Base-by-base conservation (phyloP, 164 flowering plant genomes). In the Hamamelis virginiana region DNA sequence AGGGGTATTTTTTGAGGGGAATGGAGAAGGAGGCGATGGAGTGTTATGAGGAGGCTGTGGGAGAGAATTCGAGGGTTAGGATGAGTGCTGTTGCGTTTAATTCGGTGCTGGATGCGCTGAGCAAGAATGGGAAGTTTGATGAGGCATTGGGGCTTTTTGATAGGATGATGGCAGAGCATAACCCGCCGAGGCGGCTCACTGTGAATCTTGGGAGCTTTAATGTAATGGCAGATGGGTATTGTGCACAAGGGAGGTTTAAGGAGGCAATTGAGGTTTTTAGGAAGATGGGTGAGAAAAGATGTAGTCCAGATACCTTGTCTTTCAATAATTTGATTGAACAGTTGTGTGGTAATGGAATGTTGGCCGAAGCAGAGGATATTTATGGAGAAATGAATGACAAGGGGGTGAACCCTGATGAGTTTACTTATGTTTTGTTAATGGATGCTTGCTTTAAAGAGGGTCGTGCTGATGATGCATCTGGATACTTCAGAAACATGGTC, bases 1-100 rank as follows among this genome's bases (percentile, higher is more conserved):
- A 83, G 62, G 98, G 85, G 44, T 90, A 85, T 71, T 92, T 92
- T 64, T 51, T 82, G 82, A 89, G 75, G 65, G 96, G 88, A 15
- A 87, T 89, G 94, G 95, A 90, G 77, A 78, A 81, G 75, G 95
- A 91, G 72, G 97, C 98, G 0, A 90, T 93, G 99, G 89, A 82
- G 52, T 82, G 80, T 65, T 91, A 81, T 56, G 77, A 70, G 22
- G 88, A 81, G 60, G 81, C 80, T 5, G 68, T 88, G 14, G 86
- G 82, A 9, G 82, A 81, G 70, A 53, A 51, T 62, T 80, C 91
- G 12, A 76, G 47, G 63, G 73, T 86, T 68, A 83, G 77, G 68
- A 88, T 89, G 91, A 82, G 78, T 38, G 91, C 90, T 0, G 79
- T 84, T 22, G 96, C 86, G 0, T 91, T 83, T 62, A 95, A 90